Conservation (phyloP, 257 asterid genomes). For the Solanum sejunctum region DNA sequence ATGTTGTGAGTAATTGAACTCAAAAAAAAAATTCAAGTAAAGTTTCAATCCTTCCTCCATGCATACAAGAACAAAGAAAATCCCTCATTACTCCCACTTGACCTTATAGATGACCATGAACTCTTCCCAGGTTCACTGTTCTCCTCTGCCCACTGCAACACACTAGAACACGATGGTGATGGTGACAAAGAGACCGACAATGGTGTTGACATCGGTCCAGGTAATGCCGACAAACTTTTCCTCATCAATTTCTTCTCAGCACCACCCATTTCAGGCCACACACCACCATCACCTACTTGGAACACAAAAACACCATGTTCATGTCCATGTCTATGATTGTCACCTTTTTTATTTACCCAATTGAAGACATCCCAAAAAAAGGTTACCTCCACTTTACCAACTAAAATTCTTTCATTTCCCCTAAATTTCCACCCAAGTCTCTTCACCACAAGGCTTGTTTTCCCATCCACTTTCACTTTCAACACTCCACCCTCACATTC, state of each 20-base stretch:
- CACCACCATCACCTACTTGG: conserved; percentile 22
- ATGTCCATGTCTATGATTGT: neutral
- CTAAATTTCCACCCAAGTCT: conserved; percentile 28
- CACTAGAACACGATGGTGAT: conserved; percentile 23
- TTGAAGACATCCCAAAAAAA: conserved; percentile 31
- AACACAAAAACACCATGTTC: conserved; percentile 22
- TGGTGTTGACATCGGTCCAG: neutral
- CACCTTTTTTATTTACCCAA: conserved; percentile 14
- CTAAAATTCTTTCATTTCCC: conserved; percentile 22
- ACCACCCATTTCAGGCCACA: conserved; percentile 33
- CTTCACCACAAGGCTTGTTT: conserved; percentile 12
- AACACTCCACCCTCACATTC: conserved; percentile 23
- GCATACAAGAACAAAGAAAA: conserved; percentile 29
- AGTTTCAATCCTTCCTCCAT: conserved; percentile 19
- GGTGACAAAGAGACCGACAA: conserved; percentile 4
- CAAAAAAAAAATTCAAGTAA: neutral
- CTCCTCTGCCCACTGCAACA: conserved; percentile 34
- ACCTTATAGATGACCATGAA: conserved; percentile 25
- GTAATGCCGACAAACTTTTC: conserved; percentile 16
- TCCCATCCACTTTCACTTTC: conserved; percentile 24
- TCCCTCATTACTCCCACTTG: conserved; percentile 16
- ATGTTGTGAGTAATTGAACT: neutral
- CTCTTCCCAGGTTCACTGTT: conserved; percentile 30
- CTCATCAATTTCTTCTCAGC: conserved; percentile 24
- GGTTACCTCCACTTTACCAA: conserved; percentile 19